These are phyloP conservation scores for Phaeoacremonium minimum DNA, from an alignment of 2,329 filamentous ascomycete genomes.

Conservation along the genomic window DNA sequence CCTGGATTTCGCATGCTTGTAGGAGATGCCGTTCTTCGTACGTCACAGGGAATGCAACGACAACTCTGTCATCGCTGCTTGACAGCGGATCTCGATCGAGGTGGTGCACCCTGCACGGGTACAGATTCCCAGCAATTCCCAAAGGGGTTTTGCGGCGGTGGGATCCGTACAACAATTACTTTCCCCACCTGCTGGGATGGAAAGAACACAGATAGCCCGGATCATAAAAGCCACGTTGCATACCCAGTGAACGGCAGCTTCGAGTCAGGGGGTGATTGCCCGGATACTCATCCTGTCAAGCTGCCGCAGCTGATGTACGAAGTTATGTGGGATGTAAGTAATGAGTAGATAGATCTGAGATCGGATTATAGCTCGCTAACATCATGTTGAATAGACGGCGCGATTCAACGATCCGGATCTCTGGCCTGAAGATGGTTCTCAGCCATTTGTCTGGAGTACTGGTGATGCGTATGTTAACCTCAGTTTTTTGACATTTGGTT, in stretches of 20 bases:
- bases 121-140: constrained; percentile 32
- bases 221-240: constrained; percentile 36
- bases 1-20: constrained; percentile 36
- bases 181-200: constrained; percentile 52
- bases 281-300: constrained; percentile 33
- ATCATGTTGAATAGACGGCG: too few relatives aligned
- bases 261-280: constrained; percentile 25
- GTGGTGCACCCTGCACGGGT: constrained; percentile 19
- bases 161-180: constrained; percentile 35
- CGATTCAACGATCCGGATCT: constrained; percentile 25
- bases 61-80: constrained; percentile 18
- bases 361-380: too few relatives aligned
- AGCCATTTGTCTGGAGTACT: constrained; percentile 21
- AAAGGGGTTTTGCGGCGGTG: constrained; percentile 26
- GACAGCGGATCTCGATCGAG: constrained; percentile 15
- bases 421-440: constrained; percentile 14
- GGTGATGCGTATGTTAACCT: constrained; percentile 15
- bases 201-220: constrained; percentile 38
- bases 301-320: constrained; percentile 41
- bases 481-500: neutral
- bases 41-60: constrained; percentile 13
- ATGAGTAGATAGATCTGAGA: too few relatives aligned
- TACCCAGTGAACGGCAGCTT: constrained; percentile 34
- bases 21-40: constrained; percentile 27
- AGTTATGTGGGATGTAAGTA: constrained; percentile 37